Evolutionary conservation across 306 rosid genomes (phyloP).

Genomic region (Urtica urens): DNA sequence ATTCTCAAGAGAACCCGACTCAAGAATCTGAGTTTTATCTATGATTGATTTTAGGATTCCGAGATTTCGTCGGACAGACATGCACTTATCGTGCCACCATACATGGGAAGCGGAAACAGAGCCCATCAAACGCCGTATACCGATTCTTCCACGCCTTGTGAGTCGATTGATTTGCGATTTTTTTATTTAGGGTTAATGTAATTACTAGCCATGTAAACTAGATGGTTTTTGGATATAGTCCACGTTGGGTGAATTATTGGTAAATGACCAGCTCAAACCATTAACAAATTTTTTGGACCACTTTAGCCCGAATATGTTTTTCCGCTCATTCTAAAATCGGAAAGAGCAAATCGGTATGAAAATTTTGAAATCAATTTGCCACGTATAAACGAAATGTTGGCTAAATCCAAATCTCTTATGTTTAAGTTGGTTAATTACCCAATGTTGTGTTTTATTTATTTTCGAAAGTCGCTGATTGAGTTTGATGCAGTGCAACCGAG

Average conservation of each 20-base stretch:
- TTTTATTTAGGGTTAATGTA: not conserved
- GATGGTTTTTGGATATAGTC: too few relatives aligned
- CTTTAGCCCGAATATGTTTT: too few relatives aligned
- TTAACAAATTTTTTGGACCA: too few relatives aligned
- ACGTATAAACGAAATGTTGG: too few relatives aligned
- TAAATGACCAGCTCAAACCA: too few relatives aligned
- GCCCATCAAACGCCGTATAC: slow-evolving; percentile 56
- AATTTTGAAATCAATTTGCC: too few relatives aligned
- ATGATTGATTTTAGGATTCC: slow-evolving; percentile 51
- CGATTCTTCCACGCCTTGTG: slow-evolving; percentile 61
- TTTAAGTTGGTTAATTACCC: slow-evolving; percentile 8
- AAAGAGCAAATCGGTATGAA: too few relatives aligned
- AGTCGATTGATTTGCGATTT: slow-evolving; percentile 17
- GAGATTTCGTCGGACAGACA: slow-evolving; percentile 76
- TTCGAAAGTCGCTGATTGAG: too few relatives aligned
- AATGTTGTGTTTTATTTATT: slow-evolving; percentile 12
- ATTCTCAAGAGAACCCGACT: not conserved
- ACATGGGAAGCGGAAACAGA: slow-evolving; percentile 52
- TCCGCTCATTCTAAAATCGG: too few relatives aligned
- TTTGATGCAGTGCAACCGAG: slow-evolving; percentile 82
- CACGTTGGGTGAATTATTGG: too few relatives aligned
- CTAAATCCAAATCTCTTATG: too few relatives aligned
- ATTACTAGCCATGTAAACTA: too few relatives aligned
- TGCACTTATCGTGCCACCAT: slow-evolving; percentile 80
- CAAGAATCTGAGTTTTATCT: slow-evolving; percentile 2